Evolutionary conservation across 2,329 filamentous ascomycete genomes (phyloP), one percentile per base, ranked within the genome.

Genomic region (Fusarium clavum): DNA sequence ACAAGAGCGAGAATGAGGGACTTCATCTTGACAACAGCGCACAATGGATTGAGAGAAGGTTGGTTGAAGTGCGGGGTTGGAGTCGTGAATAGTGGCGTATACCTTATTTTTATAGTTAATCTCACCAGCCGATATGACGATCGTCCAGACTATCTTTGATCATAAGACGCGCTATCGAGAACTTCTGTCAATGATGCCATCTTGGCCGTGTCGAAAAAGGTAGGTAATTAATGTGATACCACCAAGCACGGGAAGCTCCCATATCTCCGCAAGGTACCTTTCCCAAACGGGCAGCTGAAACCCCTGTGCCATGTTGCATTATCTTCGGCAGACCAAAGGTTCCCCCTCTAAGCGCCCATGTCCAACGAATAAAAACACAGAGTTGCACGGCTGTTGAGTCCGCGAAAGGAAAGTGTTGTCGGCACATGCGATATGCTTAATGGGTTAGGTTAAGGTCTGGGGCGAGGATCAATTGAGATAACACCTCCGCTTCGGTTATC

Each of bases 161-260:
- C 49, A 52, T 34, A 41, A 53, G 47, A 51, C 53, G 16, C 41
- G 22, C 34, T 29, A n/a, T 30, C n/a, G 13, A 58, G 59, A 69
- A 64, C 66, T 69, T 69, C 43, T 69, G 65, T 14, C 25, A 48
- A 68, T 64, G 55, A 54, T 68, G 64, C 48, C 48, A 69, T 69
- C 22, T 25, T 48, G 48, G 49, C 54, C 34, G 16, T 25, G 16
- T 60, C 65, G n/a, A 69, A 69, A 69, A 38, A 45, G 67, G 67
- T 69, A 69, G 67, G 67, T 69, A 62, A 69, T 54, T 52, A 51
- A 54, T 57, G 65, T 60, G 57, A 55, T 69, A 64, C 53, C 66
- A 49, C 38, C 60, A 65, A 57, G 67, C 45, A 69, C 67, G 65
- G 66, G 66, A 69, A 69, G 55, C 66, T 69, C 64, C 59, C 66